phyloP scores from a whole-genome alignment of 2,329 filamentous ascomycete genomes.

The Penicillium sp. region DNA sequence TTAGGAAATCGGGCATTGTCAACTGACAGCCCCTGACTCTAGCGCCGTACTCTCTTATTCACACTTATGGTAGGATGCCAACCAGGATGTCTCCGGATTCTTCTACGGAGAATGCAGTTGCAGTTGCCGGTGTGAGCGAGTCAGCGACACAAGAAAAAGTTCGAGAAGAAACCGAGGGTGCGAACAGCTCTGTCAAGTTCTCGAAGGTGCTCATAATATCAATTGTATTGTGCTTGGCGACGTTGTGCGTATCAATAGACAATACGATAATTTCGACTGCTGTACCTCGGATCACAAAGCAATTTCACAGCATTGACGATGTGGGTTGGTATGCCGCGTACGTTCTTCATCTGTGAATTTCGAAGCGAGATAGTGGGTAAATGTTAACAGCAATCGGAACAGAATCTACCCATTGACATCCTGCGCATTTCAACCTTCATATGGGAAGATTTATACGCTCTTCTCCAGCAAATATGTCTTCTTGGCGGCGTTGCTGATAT shows the following conservation, averaged over 20 bases:
- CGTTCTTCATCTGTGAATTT: not conserved
- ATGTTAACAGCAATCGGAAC: not conserved
- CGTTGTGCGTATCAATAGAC: conserved; percentile 3
- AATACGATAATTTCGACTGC: conserved; percentile 6
- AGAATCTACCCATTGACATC: conserved; percentile 4
- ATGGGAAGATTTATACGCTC: conserved; percentile 3
- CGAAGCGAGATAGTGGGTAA: not conserved
- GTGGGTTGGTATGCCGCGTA: conserved; percentile 6
- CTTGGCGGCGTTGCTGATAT: conserved; percentile 1
- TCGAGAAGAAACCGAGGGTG: not conserved
- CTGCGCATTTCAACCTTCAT: conserved; percentile 4
- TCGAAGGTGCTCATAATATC: conserved; percentile 1
- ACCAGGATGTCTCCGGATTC: not conserved
- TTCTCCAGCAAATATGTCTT: conserved; percentile 1
- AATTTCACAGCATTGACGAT: conserved; percentile 1
- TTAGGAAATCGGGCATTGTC: no score
- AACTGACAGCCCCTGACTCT: no score
- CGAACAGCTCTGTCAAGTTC: not conserved
- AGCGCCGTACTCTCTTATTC: no score
- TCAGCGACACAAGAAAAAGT: not conserved
- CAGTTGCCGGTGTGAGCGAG: not conserved
- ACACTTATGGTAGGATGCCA: not conserved
- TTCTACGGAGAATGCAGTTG: not conserved
- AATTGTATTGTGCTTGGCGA: conserved; percentile 3
- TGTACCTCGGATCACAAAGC: conserved; percentile 1